A percentile compares a stretch with the other conserved stretches of the same genome.
Conservation (phyloP, 345 rosid species). For the Cochlearia excelsa region DNA sequence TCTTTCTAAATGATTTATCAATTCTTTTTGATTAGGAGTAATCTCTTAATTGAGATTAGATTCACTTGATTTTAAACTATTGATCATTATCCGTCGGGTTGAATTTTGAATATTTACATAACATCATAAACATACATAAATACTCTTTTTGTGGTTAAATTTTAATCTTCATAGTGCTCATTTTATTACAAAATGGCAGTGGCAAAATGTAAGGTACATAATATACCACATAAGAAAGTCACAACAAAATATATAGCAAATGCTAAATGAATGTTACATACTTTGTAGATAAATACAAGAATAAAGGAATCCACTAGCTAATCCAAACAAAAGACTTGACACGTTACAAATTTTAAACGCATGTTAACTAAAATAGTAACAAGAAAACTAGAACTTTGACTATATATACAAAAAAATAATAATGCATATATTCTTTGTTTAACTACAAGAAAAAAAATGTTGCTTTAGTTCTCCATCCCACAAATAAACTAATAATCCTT, state of each 20-base stretch:
- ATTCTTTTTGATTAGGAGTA: conserved; percentile 18
- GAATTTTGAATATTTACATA: conserved; percentile 6
- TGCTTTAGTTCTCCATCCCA: conserved; percentile 35
- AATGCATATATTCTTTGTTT: conserved; percentile 30
- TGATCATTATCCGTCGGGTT: conserved; percentile 25
- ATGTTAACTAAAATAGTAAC: conserved; percentile 13
- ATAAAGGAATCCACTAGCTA: conserved; percentile 18
- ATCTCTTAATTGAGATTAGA: conserved; percentile 16
- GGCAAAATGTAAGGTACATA: background rate
- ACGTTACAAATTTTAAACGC: conserved; percentile 16
- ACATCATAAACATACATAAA: conserved; percentile 13
- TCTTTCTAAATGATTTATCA: background rate
- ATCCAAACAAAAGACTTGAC: conserved; percentile 13
- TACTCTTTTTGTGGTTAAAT: conserved; percentile 2
- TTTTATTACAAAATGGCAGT: background rate
- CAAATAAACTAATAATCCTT: conserved; percentile 17
- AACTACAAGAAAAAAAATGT: background rate
- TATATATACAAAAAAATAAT: background rate
- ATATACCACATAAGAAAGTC: background rate
- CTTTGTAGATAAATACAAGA: background rate
- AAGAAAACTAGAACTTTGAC: conserved; percentile 7
- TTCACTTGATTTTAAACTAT: conserved; percentile 5
- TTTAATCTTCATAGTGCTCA: conserved; percentile 9
- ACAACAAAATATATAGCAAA: too few species aligned
- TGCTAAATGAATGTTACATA: background rate